Conservation (phyloP, 2,329 filamentous ascomycete genomes). For the Fusarium nanum region DNA sequence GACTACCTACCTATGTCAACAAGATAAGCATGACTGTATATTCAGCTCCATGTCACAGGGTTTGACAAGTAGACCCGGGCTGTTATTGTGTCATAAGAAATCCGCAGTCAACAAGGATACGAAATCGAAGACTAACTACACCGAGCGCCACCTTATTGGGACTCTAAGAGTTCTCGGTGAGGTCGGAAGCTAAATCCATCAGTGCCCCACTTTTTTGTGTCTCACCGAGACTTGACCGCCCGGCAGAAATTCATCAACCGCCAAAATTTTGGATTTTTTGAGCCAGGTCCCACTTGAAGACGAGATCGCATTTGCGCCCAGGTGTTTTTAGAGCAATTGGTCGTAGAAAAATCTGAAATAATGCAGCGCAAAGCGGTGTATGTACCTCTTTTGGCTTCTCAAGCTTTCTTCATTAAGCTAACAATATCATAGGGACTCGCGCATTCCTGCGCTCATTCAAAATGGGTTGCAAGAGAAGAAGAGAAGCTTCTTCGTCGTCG, state of each 20-base stretch:
- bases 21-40: neutral
- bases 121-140: neutral
- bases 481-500: conserved; percentile 96
- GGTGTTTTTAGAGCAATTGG: conserved; percentile 46
- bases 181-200: conserved; percentile 1
- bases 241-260: conserved; percentile 53
- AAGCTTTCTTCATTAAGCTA: neutral
- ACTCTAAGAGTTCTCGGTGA: conserved; percentile 7
- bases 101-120: neutral
- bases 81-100: neutral
- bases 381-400: conserved; percentile 32
- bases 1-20: neutral
- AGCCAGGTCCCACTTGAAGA: conserved; percentile 41
- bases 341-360: conserved; percentile 47
- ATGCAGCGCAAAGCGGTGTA: conserved; percentile 72
- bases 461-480: conserved; percentile 97
- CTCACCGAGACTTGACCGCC: conserved; percentile 50
- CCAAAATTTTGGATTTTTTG: conserved; percentile 56
- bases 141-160: neutral
- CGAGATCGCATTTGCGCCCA: conserved; percentile 47
- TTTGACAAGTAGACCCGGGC: neutral
- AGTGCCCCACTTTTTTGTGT: conserved; percentile 22
- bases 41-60: neutral
- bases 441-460: conserved; percentile 89
- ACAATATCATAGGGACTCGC: conserved; percentile 73